A percentile compares a stretch with the other conserved stretches of the same genome.
phyloP scores from a whole-genome alignment of 768 basidiomycete genomes.

The Phaeotremella skinneri region DNA sequence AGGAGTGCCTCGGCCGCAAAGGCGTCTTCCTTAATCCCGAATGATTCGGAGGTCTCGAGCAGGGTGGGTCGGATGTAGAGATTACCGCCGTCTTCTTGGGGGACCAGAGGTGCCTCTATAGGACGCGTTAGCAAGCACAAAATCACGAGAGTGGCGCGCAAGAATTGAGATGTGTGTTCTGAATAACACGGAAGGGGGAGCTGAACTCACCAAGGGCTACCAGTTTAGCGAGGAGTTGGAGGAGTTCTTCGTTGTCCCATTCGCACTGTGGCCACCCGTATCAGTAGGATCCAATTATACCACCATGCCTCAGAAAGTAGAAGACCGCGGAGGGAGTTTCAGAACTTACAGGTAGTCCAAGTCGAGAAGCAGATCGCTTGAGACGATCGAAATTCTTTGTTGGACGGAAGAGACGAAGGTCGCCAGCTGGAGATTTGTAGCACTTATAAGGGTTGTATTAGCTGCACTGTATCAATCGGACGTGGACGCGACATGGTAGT shows the following conservation, averaged over 20 bases:
- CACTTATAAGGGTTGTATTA: constrained; percentile 22
- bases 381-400: constrained; percentile 97
- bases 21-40: constrained; percentile 44
- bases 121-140: background rate
- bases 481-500: background rate
- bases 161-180: no score
- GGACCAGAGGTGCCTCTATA: constrained; percentile 36
- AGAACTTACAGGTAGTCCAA: constrained; percentile 40
- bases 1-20: constrained; percentile 41
- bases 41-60: constrained; percentile 42
- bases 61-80: constrained; percentile 47
- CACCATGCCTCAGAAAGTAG: no score
- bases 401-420: constrained; percentile 80
- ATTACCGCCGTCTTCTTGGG: constrained; percentile 37
- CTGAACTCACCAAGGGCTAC: constrained; percentile 36
- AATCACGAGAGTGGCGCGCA: background rate
- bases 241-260: constrained; percentile 43
- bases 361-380: constrained; percentile 58
- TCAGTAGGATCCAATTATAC: no score
- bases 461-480: background rate
- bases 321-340: background rate
- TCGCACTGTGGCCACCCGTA: constrained; percentile 25
- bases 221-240: constrained; percentile 40
- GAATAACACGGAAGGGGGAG: background rate
- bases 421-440: constrained; percentile 70